Evolutionary conservation across 2,329 filamentous ascomycete species (phyloP), one percentile per base, ranked within the genome.

Genomic region (Cladophialophora psammophila): DNA sequence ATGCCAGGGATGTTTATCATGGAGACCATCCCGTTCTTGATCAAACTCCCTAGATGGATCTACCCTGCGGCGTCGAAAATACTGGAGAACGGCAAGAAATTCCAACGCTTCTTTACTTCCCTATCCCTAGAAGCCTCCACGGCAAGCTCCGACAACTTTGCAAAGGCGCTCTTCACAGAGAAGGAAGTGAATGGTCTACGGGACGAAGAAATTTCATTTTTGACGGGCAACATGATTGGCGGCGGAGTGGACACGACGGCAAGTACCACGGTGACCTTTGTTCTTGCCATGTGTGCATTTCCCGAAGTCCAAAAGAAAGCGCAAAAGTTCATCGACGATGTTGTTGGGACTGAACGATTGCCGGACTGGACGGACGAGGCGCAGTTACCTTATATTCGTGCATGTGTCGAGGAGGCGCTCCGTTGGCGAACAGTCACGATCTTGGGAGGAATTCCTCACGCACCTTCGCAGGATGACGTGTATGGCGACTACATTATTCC

Each of bases 401-500:
- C 78, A 0, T n/a, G 80, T 10, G 73, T 80, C 8, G 77, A 78
- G 38, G 80, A 81, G 55, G 65, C 72, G 0, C 72, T 78, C 1
- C 74, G 79, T 4, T 80, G 78, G 78, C 72, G 75, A 52, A 76
- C 77, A 5, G 73, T 79, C 7, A 77, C 71, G 0, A 74, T 77
- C 0, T 75, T 78, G 70, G 66, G 66, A 9, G 76, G 74, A 0
- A 65, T 78, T n/a, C 73, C 78, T 0, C 78, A 79, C 54, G 67
- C 71, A 5, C 73, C 73, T 1, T 72, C 83, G 68, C 78, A 77
- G 32, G 83, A 86, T 53, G 83, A 86, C 64, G 73, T 75, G 9
- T 86, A 84, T 70, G 77, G 80, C 52, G 83, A 81, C 15, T 85
- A 82, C 69, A 74, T 79, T 12, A 83, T 86, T 26, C 83, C 84